Evolutionary conservation across 352 stramenopile genomes (phyloP).

Genomic region (Globisporangium middletonii): DNA sequence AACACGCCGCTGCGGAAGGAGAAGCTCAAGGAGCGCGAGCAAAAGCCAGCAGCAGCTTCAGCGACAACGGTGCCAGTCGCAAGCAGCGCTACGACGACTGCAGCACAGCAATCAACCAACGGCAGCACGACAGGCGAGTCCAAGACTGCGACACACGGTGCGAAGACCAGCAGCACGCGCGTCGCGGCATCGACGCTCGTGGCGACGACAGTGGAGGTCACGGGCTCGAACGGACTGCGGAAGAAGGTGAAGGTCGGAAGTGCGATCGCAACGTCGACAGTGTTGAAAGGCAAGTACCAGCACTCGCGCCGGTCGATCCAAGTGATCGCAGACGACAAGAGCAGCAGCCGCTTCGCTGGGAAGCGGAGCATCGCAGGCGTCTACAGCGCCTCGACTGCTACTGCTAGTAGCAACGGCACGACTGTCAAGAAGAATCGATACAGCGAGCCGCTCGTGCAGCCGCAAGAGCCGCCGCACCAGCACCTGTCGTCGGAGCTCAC

Average conservation of each 20-base stretch:
- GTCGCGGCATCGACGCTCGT: background rate
- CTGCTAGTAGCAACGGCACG: background rate
- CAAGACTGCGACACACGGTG: background rate
- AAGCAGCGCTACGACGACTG: background rate
- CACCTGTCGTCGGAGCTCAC: conserved; percentile 1
- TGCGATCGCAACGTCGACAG: conserved; percentile 21
- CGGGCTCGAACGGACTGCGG: conserved; percentile 42
- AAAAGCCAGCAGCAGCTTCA: background rate
- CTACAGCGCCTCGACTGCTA: background rate
- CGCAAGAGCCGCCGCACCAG: background rate
- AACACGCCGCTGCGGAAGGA: conserved; percentile 9
- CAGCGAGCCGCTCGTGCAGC: conserved; percentile 13
- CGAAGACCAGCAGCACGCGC: background rate
- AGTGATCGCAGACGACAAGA: conserved; percentile 19
- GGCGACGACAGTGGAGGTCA: background rate
- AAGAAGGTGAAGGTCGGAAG: conserved; percentile 14
- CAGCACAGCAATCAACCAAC: background rate
- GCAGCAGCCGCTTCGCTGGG: background rate
- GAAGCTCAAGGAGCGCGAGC: conserved; percentile 9
- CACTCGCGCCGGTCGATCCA: conserved; percentile 37
- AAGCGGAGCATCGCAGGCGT: conserved; percentile 9
- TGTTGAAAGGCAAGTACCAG: conserved; percentile 35
- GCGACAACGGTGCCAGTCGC: background rate
- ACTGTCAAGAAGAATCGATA: conserved; percentile 13
- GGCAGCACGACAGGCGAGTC: background rate